Percentiles rank a stretch among this genome's conserved stretches.
These are phyloP conservation scores for Eucalyptus curtisii DNA, from an alignment of 345 rosid genomes.

Conservation along the genomic window DNA sequence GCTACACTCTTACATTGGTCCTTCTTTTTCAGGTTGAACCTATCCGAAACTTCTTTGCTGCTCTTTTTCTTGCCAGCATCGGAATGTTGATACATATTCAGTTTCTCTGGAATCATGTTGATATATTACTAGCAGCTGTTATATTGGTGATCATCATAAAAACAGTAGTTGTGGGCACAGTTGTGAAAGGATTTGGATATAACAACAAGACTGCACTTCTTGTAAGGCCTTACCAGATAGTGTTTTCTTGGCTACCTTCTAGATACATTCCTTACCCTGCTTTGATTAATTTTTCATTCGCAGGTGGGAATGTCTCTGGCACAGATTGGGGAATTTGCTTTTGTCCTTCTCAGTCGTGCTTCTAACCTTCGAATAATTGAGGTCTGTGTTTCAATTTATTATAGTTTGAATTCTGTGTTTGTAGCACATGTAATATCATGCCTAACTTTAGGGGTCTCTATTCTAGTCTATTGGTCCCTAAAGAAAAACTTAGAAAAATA, in stretches of 20 bases:
- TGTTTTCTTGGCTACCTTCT: neutral
- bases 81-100: slow-evolving; percentile 91
- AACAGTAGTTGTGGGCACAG: slow-evolving; percentile 48
- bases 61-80: slow-evolving; percentile 86
- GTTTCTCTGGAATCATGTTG: slow-evolving; percentile 91
- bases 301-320: slow-evolving; percentile 96
- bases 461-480: neutral
- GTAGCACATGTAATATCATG: neutral
- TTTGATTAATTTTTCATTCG: slow-evolving; percentile 4
- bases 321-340: slow-evolving; percentile 95
- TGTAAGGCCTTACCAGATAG: slow-evolving; percentile 24
- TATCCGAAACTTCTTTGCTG: slow-evolving; percentile 89
- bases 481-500: neutral
- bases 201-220: slow-evolving; percentile 81
- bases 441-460: neutral
- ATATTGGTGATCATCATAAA: slow-evolving; percentile 66
- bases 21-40: slow-evolving; percentile 63
- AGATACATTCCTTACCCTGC: neutral
- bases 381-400: slow-evolving; percentile 21
- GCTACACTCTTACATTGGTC: neutral
- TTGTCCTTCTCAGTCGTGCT: slow-evolving; percentile 95
- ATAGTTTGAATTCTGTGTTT: neutral
- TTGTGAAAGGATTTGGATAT: slow-evolving; percentile 84
- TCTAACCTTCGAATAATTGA: slow-evolving; percentile 95
- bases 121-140: slow-evolving; percentile 77